phyloP scores from a whole-genome alignment of 148 eudicot genomes.

The Dysphania ambrosioides region DNA sequence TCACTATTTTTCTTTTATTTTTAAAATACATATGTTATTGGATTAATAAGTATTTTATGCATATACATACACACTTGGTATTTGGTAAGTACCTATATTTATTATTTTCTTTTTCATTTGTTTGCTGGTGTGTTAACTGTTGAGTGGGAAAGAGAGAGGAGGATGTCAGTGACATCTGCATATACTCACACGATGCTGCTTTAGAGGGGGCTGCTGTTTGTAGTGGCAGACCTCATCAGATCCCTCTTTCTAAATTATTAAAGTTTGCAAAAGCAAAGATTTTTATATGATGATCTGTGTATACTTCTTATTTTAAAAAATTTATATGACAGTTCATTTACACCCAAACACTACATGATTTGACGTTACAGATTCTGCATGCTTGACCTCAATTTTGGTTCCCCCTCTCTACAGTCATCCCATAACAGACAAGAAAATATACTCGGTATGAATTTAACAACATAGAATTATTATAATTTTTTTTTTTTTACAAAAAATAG shows the following conservation, averaged over 20 bases:
- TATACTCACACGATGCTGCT: not conserved
- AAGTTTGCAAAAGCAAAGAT: not conserved
- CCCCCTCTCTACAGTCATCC: not conserved
- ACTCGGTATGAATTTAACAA: too few relatives aligned
- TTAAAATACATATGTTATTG: too few relatives aligned
- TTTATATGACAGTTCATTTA: not conserved
- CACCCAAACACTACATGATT: not conserved
- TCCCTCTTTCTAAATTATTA: not conserved
- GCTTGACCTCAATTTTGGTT: not conserved
- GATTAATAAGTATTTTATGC: too few relatives aligned
- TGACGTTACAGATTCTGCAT: conserved; percentile 17
- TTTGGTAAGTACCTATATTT: too few relatives aligned
- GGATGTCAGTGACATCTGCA: not conserved
- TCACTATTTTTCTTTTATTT: too few relatives aligned
- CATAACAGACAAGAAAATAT: not conserved
- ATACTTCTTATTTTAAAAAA: too few relatives aligned
- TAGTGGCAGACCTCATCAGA: conserved; percentile 9
- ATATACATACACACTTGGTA: too few relatives aligned
- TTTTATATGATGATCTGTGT: not conserved
- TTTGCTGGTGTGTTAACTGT: not conserved
- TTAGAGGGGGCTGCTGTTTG: conserved; percentile 1
- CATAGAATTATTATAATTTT: too few relatives aligned
- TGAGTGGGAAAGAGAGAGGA: not conserved
- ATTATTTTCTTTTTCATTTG: not conserved
- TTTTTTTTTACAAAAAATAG: too few relatives aligned